phyloP scores from a whole-genome alignment of 305 asterid genomes.

The Caryopteris hybrid region DNA sequence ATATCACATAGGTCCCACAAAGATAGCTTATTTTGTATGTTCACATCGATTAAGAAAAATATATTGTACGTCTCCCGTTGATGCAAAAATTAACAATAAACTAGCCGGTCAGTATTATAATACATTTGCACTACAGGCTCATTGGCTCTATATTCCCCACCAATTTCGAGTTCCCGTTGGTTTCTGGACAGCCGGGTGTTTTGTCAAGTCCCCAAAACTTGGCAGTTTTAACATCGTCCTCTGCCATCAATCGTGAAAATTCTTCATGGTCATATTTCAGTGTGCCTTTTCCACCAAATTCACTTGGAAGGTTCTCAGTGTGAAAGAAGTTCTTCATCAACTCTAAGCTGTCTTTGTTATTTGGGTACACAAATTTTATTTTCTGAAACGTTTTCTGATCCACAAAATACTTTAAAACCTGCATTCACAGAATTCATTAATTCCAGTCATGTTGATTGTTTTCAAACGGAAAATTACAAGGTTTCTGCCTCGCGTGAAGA shows the following conservation, averaged over 20 bases:
- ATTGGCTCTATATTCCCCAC: too few relatives aligned
- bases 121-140: too few relatives aligned
- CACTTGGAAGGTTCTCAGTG: slow-evolving; percentile 74
- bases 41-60: too few relatives aligned
- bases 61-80: too few relatives aligned
- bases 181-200: neutral
- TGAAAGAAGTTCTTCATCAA: slow-evolving; percentile 67
- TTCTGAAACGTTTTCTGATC: slow-evolving; percentile 69
- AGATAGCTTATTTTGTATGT: too few relatives aligned
- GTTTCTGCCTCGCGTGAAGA: too few relatives aligned
- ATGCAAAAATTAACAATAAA: too few relatives aligned
- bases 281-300: slow-evolving; percentile 79
- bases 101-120: too few relatives aligned
- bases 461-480: too few relatives aligned
- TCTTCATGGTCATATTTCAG: slow-evolving; percentile 72
- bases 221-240: slow-evolving; percentile 67
- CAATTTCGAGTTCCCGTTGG: slow-evolving; percentile 1
- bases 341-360: slow-evolving; percentile 67
- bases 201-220: slow-evolving; percentile 55
- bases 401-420: slow-evolving; percentile 76
- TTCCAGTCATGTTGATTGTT: too few relatives aligned
- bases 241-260: slow-evolving; percentile 65
- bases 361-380: slow-evolving; percentile 70
- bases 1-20: too few relatives aligned
- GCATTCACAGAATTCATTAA: slow-evolving; percentile 9